Evolutionary conservation across 2,329 filamentous ascomycete species (phyloP), one percentile per base, ranked within the genome.

Genomic region (Lachnum nothofagi): DNA sequence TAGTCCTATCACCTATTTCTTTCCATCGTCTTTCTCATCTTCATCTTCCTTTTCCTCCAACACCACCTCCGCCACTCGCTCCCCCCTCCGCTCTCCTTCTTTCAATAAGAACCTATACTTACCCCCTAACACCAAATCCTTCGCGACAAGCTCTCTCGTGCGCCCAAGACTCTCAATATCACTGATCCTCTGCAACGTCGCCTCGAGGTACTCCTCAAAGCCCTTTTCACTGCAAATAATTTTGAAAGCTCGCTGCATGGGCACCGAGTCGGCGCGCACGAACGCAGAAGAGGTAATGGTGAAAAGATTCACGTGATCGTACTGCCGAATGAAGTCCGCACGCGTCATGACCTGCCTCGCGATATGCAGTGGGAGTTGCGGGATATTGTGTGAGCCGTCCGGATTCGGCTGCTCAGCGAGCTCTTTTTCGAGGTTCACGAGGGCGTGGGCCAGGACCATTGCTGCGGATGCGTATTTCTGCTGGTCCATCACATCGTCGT

Each of bases 401-500:
- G 40, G 17, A 10, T 48, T 16, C 14, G 50, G 49, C 5, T 31
- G 27, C 14, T 38, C 31, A 2, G 42, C 29, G 4, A 41, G 34
- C 10, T 58, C 54, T 14, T 82, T 72, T 64, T 91, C 88, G 59
- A 80, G 79, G 52, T 95, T 86, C n/a, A 97, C 89, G 5, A 98
- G 80, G 1, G 90, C 90, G 59, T 86, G 86, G 17, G 91, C 93
- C 2, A 98, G 78, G 19, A 95, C 87, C 86, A 97, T 95, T 31
- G 93, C 90, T 10, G 89, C 91, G 10, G 90, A 88, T 39, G 91
- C 88, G 75, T 89, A 96, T 67, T 97, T 96, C 65, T 97, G 90
- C 68, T 96, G 88, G 63, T 96, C 89, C 85, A 97, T 97, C 59
- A 96, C 93, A 65, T 98, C 93, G 68, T 97, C 93, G 60, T 97